Conservation (phyloP, 1,284 basidiomycete species). For the Tilletia caries region DNA sequence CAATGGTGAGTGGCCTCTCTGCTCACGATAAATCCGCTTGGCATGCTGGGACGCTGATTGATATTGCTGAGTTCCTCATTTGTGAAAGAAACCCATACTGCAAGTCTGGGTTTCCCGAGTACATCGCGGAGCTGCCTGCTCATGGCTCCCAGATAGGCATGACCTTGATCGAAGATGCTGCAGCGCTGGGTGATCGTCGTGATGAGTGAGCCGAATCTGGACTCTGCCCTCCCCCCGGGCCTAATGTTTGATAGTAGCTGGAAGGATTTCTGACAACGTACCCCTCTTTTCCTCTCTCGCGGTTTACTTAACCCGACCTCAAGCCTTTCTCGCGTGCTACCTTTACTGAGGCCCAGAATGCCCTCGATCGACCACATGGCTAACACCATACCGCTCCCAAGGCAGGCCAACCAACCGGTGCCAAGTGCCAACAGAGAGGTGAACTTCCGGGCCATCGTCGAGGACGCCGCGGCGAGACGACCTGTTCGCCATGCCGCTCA, state of each 20-base stretch:
- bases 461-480: constrained; percentile 83
- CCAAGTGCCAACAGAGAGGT: constrained; percentile 33
- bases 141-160: constrained; percentile 79
- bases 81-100: constrained; percentile 68
- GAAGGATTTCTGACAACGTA: background rate
- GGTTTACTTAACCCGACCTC: constrained; percentile 65
- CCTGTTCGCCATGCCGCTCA: constrained; percentile 79
- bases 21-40: no score
- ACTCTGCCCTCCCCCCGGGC: no score
- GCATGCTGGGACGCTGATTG: no score
- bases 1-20: constrained; percentile 65
- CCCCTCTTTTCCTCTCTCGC: constrained; percentile 62
- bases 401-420: constrained; percentile 6
- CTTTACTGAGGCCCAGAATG: constrained; percentile 1
- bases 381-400: background rate
- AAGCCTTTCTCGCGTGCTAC: constrained; percentile 21
- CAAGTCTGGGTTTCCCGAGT: constrained; percentile 73
- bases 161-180: constrained; percentile 86
- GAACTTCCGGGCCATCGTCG: constrained; percentile 84
- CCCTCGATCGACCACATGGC: background rate
- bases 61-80: no score
- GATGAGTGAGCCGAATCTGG: background rate
- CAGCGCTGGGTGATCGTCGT: constrained; percentile 61
- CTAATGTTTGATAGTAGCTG: no score
- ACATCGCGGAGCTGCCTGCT: constrained; percentile 58